A percentile compares a stretch with the other conserved stretches of the same genome.
phyloP scores from a whole-genome alignment of 805 yeast species.

The Naumovozyma dairenensis region DNA sequence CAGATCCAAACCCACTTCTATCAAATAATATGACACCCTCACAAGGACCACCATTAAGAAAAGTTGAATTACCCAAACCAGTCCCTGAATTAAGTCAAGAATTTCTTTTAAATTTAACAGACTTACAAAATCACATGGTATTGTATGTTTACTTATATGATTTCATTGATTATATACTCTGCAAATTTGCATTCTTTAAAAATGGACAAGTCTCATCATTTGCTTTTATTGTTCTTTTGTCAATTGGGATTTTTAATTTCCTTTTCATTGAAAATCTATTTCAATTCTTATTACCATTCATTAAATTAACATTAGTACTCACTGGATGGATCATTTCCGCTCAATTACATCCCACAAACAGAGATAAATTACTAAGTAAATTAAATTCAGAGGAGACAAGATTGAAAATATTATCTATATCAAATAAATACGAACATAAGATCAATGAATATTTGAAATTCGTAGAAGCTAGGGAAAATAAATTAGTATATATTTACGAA shows the following conservation, averaged over 20 bases:
- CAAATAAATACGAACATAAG: constrained; percentile 40
- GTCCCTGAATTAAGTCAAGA: constrained; percentile 73
- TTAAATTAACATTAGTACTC: constrained; percentile 30
- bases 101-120: constrained; percentile 68
- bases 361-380: constrained; percentile 37
- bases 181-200: constrained; percentile 51
- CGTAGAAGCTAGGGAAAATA: constrained; percentile 35
- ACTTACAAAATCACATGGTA: constrained; percentile 72
- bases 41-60: constrained; percentile 41
- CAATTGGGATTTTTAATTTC: constrained; percentile 25
- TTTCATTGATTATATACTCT: constrained; percentile 37
- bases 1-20: constrained; percentile 35
- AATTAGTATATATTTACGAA: constrained; percentile 58
- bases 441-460: constrained; percentile 32
- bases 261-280: constrained; percentile 23
- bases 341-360: constrained; percentile 44
- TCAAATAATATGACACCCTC: constrained; percentile 37
- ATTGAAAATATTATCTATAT: constrained; percentile 36
- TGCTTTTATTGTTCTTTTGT: constrained; percentile 35
- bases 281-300: constrained; percentile 22
- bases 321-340: constrained; percentile 41
- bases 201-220: constrained; percentile 51
- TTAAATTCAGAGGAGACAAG: constrained; percentile 60
- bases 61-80: constrained; percentile 50
- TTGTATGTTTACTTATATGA: constrained; percentile 57